Percentiles rank a stretch among this genome's conserved stretches.
Conservation (phyloP, 2,329 filamentous ascomycete species). For the Lecanosticta acicola region DNA sequence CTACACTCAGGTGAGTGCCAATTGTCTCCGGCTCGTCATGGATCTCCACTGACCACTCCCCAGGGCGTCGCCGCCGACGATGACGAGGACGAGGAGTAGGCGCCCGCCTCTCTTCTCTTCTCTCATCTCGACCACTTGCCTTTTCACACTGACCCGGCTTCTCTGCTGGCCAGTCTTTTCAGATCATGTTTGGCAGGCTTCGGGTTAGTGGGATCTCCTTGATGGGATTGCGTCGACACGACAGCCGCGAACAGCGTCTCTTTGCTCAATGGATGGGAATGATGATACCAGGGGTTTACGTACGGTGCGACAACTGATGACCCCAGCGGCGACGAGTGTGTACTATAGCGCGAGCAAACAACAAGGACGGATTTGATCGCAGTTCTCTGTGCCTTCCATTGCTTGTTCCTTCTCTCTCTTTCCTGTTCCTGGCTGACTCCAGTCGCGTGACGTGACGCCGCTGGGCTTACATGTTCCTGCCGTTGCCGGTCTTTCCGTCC, state of each 20-base stretch:
- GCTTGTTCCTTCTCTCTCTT: neutral
- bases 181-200: constrained; percentile 6
- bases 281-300: constrained; percentile 20
- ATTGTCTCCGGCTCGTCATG: neutral
- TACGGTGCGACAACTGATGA: constrained; percentile 3
- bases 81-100: constrained; percentile 36
- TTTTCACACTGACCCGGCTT: neutral
- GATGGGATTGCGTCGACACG: constrained; percentile 10
- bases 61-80: constrained; percentile 31
- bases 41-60: constrained; percentile 15
- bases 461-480: neutral
- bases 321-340: constrained; percentile 12
- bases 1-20: constrained; percentile 66
- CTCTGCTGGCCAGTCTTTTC: neutral
- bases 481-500: neutral
- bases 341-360: constrained; percentile 12
- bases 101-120: neutral
- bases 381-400: too few relatives aligned
- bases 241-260: constrained; percentile 10
- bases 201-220: constrained; percentile 6
- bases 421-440: neutral
- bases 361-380: too few relatives aligned
- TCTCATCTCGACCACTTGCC: neutral
- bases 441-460: neutral
- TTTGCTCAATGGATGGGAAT: constrained; percentile 14